Evolutionary conservation across 2,329 filamentous ascomycete species (phyloP).

Genomic region (Diatrype stigma): DNA sequence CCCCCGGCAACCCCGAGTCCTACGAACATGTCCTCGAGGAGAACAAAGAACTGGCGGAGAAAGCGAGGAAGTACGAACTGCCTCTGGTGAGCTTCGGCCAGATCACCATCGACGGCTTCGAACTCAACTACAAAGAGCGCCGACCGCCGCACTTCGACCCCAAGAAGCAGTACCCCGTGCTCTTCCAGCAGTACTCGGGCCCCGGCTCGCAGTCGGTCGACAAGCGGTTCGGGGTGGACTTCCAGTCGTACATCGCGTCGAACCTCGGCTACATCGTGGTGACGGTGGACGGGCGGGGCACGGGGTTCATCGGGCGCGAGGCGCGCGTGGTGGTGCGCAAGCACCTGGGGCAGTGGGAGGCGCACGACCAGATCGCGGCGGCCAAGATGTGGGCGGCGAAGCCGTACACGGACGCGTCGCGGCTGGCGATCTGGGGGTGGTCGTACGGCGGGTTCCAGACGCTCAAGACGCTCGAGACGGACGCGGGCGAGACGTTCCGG

Average conservation of each 20-base stretch:
- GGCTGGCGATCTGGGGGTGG: slow-evolving; percentile 97
- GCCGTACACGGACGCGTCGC: slow-evolving; percentile 74
- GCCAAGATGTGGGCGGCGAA: slow-evolving; percentile 80
- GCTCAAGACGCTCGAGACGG: slow-evolving; percentile 88
- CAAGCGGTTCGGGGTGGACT: slow-evolving; percentile 79
- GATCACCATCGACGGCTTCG: slow-evolving; percentile 75
- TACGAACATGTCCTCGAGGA: slow-evolving; percentile 74
- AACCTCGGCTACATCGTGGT: slow-evolving; percentile 88
- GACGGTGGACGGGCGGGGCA: slow-evolving; percentile 90
- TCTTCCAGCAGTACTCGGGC: slow-evolving; percentile 93
- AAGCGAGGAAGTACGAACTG: slow-evolving; percentile 72
- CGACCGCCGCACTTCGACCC: slow-evolving; percentile 84
- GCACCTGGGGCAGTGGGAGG: slow-evolving; percentile 80
- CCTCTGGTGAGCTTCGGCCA: slow-evolving; percentile 80
- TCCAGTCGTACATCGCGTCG: slow-evolving; percentile 83
- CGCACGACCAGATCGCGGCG: slow-evolving; percentile 85
- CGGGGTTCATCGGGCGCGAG: slow-evolving; percentile 82
- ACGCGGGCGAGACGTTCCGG: slow-evolving; percentile 83
- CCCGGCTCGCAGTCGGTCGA: slow-evolving; percentile 87
- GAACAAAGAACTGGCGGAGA: slow-evolving; percentile 65
- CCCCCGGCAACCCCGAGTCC: slow-evolving; percentile 60
- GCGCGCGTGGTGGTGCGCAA: slow-evolving; percentile 78
- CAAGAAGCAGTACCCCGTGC: slow-evolving; percentile 82
- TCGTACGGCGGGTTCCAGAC: slow-evolving; percentile 95
- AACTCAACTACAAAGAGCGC: slow-evolving; percentile 71